Evolutionary conservation across 305 asterid species (phyloP), one percentile per base, ranked within the genome.

Genomic region (Solanum aculeatissimum): DNA sequence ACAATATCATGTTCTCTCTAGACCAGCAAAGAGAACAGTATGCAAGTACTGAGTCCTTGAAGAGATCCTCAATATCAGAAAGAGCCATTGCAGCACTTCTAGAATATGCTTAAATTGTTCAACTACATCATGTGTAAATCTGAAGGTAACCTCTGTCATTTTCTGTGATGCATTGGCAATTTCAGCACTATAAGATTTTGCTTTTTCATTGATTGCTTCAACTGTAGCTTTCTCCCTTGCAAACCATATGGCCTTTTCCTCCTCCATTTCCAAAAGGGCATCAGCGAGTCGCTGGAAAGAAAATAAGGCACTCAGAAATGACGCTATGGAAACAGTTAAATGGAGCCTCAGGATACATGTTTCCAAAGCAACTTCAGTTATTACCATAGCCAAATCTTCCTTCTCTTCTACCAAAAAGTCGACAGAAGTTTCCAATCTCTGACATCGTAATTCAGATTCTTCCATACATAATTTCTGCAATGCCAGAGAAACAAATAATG

Each of bases 191-290:
- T 88, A 89, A 80, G 53, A 78, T 70, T 89, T 91, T 86, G 92
- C 88, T 80, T 88, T 92, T 86, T 86, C 92, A 89, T 88, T 92
- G 83, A 92, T 92, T 85, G 91, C 90, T 90, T 93, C 93, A 69
- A 94, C 55, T 63, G 96, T 92, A 90, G 98, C 96, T 90, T 87
- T 93, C 89, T 96, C 98, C 90, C 93, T 96, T 81, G 98, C 91
- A 84, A 91, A 87, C 98, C 97, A 95, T 92, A 96, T 91, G 81
- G 95, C 98, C 90, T 95, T 95, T 89, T 95, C 97, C 91, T 95
- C 98, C 90, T 96, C 99, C 94, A 89, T 87, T 29, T 92, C 89
- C 94, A 95, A 88, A 85, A 96, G 97, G 87, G 98, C 98, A 87
- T 94, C 99, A 72, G 93, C 88, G 85, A 96, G 93, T 92, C 95